These are phyloP conservation scores for Hericium erinaceus DNA, from an alignment of 768 basidiomycete species.

Conservation along the genomic window DNA sequence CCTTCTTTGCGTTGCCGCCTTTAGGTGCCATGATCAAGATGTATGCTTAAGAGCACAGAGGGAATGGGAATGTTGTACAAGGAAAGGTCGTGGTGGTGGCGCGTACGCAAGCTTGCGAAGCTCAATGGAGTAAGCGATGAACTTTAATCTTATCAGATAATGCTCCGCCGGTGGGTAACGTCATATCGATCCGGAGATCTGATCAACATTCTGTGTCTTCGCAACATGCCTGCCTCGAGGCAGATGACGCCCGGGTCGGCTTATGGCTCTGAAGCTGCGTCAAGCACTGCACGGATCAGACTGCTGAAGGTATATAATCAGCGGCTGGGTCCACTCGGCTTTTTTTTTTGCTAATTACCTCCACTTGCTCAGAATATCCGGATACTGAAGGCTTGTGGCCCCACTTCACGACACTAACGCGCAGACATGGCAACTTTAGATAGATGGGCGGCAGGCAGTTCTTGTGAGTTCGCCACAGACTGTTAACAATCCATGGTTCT, in stretches of 20 bases:
- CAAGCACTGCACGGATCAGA: too few species aligned
- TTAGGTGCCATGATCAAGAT: conserved; percentile 54
- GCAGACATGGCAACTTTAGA: background rate
- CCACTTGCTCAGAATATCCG: too few species aligned
- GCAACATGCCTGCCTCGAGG: background rate
- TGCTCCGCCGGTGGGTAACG: background rate
- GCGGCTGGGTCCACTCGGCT: too few species aligned
- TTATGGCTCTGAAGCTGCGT: background rate
- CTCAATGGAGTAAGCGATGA: background rate
- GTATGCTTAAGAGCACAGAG: background rate
- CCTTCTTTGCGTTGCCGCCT: conserved; percentile 87
- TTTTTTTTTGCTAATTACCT: too few species aligned
- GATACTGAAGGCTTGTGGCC: too few species aligned
- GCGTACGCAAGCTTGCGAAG: background rate
- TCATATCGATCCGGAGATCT: background rate
- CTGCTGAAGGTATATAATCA: too few species aligned
- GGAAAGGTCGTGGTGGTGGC: background rate
- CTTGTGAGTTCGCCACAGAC: background rate
- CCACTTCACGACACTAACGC: too few species aligned
- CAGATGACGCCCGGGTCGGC: background rate
- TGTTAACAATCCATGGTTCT: background rate
- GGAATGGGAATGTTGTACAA: background rate
- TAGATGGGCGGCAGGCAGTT: background rate
- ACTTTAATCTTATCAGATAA: conserved; percentile 12
- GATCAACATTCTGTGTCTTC: background rate